Base-by-base conservation (phyloP, 495 filamentous ascomycete species). In the Aspergillus wentii region DNA sequence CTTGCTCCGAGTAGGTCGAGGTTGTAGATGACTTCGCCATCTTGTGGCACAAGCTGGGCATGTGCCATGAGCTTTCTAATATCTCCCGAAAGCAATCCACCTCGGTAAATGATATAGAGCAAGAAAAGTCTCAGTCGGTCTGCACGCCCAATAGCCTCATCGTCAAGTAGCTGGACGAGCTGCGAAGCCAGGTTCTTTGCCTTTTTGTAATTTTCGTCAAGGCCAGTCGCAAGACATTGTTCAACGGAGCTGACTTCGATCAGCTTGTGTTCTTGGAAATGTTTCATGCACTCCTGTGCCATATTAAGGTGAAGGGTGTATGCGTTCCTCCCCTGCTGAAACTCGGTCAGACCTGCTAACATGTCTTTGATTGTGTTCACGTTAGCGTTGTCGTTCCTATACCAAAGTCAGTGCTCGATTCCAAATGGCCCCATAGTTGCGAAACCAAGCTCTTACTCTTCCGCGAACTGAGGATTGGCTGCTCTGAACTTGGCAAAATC, bases 221-320 rank as follows among this genome's bases (percentile, higher is more conserved):
- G 70, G 9, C 94, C 92, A 3, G 94, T 97, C 17, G 91, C 85
- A 41, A 97, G 69, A 20, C 78, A 83, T 68, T 86, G 83, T 54
- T 98, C 91, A 3, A 88, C 75, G 2, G 84, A 82, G 30, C 87
- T 91, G 41, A 96, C 71, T 51, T 97, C 94, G 28, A 80, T 71
- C 4, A 98, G 72, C 50, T 95, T 95, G 46, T 80, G 76, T 14
- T 78, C 64, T 51, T 94, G 79, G 50, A 97, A 98, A 29, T 82
- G 74, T 41, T 85, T 86, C 92, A 97, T 96, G 46, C 88, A 91
- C 51, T 95, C 90, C 53, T 95, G 85, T n/a, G 92, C 94, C 92
- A 98, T 98, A 44, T 77, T 91, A 11, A 98, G 69, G 59, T 98
- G 92, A 20, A 98, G 71, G 0, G 92, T 90, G 54, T 97, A 98